Evolutionary conservation across 1,284 basidiomycete species (phyloP), one percentile per base, ranked within the genome.

Genomic region (Boletellus dicymbophilus): DNA sequence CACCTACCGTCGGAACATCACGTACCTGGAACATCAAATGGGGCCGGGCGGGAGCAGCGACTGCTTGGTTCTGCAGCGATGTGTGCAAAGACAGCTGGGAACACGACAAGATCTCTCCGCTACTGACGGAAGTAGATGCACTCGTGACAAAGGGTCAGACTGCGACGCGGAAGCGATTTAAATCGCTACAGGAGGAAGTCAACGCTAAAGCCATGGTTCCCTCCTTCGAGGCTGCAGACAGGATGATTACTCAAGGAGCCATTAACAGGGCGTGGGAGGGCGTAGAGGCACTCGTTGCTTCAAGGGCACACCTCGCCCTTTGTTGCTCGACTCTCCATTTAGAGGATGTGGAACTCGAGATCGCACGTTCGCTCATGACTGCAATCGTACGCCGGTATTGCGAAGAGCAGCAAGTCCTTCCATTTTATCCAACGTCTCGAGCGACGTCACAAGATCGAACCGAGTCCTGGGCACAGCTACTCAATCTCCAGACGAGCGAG

Each of bases 1-100:
- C 50, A 12, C 46, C 36, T 12, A 47, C 37, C n/a, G 54, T 62
- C 30, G 44, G 45, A 31, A 22, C 51, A 20, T 60, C 58, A 33
- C 65, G 68, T 18, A 58, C 72, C 11, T 81, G 80, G 80, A 72
- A 58, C 38, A 60, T 79, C 54, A 72, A 66, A 48, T 65, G 65
- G 51, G 69, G 61, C 48, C 58, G 49, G 12, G 56, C 62, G 21
- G 57, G 52, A n/a, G 63, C 66, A 18, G 63, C 71, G 6, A 76
- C 78, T 0, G 67, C 79, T 10, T 81, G 76, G 73, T 85, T 85
- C 58, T 86, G 84, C 60, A 72, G 72, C 25, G 68, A 70, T 13
- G 52, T 48, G 11, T 85, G 84, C 61, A 71, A 72, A 49, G 63
- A 71, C 37, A 49, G 21, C 9, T 85, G 81, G 79, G 51, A 72